These are phyloP conservation scores for Petunia hybrid DNA, from an alignment of 305 asterid species.

Conservation along the genomic window DNA sequence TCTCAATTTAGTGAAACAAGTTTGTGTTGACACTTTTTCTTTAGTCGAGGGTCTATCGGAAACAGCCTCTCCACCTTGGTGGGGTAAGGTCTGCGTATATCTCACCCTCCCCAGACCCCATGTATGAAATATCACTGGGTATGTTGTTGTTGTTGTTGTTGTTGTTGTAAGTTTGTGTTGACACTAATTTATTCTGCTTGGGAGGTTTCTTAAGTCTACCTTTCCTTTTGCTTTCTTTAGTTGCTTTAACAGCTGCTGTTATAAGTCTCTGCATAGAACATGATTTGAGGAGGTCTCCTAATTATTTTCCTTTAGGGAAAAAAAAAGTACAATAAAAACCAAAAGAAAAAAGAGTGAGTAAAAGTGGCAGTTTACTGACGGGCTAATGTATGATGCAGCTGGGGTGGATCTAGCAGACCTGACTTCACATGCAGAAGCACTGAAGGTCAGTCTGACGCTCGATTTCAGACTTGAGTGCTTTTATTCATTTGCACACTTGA, in stretches of 20 bases:
- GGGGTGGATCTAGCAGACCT: conserved; percentile 95
- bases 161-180: background rate
- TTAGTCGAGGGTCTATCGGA: too few relatives aligned
- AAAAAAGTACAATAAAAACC: background rate
- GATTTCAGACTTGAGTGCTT: background rate
- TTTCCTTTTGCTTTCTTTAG: conserved; percentile 18
- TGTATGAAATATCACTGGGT: too few relatives aligned
- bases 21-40: too few relatives aligned
- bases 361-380: conserved; percentile 22
- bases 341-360: background rate
- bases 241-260: conserved; percentile 20
- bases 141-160: too few relatives aligned
- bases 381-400: conserved; percentile 52
- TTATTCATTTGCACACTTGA: background rate
- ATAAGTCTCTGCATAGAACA: conserved; percentile 2
- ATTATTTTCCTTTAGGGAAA: too few relatives aligned
- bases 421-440: conserved; percentile 85
- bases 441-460: conserved; percentile 58
- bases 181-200: background rate
- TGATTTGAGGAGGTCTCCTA: conserved; percentile 9
- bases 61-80: too few relatives aligned
- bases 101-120: too few relatives aligned
- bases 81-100: too few relatives aligned
- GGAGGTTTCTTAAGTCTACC: conserved; percentile 6
- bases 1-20: conserved; percentile 3